A percentile compares a stretch with the other conserved stretches of the same genome.
Evolutionary conservation across 495 filamentous ascomycete genomes (phyloP).

Genomic region (Aspergillus panamensis): DNA sequence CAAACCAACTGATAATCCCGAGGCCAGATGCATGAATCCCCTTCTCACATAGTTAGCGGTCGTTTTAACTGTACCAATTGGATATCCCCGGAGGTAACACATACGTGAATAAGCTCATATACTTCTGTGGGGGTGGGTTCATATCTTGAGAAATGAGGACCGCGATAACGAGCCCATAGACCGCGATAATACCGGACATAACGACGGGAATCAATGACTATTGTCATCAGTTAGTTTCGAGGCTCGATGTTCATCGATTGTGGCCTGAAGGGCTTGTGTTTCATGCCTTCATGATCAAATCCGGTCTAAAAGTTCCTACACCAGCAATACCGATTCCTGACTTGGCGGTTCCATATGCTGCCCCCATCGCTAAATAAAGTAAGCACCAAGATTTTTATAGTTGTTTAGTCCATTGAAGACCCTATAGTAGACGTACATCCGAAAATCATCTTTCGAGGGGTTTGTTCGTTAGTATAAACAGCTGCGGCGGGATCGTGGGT

Average conservation of each 20-base stretch:
- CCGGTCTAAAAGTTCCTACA: slow-evolving; percentile 85
- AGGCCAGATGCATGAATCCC: slow-evolving; percentile 89
- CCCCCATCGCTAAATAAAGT: slow-evolving; percentile 66
- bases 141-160: slow-evolving; percentile 90
- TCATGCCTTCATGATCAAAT: slow-evolving; percentile 95
- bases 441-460: slow-evolving; percentile 66
- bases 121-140: slow-evolving; percentile 55
- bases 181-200: slow-evolving; percentile 99
- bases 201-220: slow-evolving; percentile 93
- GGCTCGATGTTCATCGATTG: background rate
- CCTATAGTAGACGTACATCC: slow-evolving; percentile 62
- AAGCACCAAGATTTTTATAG: slow-evolving; percentile 7
- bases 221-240: slow-evolving; percentile 20
- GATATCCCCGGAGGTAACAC: slow-evolving; percentile 20
- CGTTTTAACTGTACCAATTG: background rate
- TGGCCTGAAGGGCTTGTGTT: background rate
- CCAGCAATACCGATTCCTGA: slow-evolving; percentile 95
- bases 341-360: slow-evolving; percentile 96
- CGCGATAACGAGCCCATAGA: slow-evolving; percentile 94
- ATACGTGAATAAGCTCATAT: slow-evolving; percentile 81
- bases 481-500: slow-evolving; percentile 3
- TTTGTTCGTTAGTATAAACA: slow-evolving; percentile 23
- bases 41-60: slow-evolving; percentile 37
- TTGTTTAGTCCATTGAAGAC: slow-evolving; percentile 11
- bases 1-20: slow-evolving; percentile 87